These are phyloP conservation scores for Kazachstania viticola DNA, from an alignment of 805 yeast genomes.

Conservation along the genomic window DNA sequence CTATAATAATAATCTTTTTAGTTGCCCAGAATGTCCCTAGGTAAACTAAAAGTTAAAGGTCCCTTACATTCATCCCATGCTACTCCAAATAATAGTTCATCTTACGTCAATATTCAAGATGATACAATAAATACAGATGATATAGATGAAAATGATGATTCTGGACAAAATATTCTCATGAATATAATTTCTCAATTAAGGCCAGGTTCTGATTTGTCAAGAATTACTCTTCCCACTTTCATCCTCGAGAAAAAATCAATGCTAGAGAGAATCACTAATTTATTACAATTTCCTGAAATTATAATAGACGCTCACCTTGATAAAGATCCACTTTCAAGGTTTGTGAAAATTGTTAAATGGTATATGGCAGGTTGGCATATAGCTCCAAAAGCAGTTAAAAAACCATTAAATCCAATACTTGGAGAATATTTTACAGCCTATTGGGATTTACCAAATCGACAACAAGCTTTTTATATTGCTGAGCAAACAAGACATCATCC, in stretches of 20 bases:
- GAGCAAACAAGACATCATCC: slow-evolving; percentile 98
- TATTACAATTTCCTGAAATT: slow-evolving; percentile 67
- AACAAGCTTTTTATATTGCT: slow-evolving; percentile 70
- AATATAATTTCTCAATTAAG: slow-evolving; percentile 88
- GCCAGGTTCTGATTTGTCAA: slow-evolving; percentile 82
- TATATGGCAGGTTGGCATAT: slow-evolving; percentile 95
- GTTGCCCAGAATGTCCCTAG: slow-evolving; percentile 2
- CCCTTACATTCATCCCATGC: background rate
- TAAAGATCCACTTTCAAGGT: slow-evolving; percentile 52
- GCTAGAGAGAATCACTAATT: slow-evolving; percentile 91
- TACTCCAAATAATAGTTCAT: background rate
- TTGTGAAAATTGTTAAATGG: slow-evolving; percentile 71
- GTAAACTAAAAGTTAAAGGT: slow-evolving; percentile 2
- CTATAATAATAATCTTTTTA: background rate
- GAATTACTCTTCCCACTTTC: slow-evolving; percentile 91
- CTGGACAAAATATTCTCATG: slow-evolving; percentile 75
- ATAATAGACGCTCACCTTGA: slow-evolving; percentile 55
- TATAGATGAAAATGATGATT: slow-evolving; percentile 84
- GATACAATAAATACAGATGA: slow-evolving; percentile 41
- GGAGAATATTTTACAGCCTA: slow-evolving; percentile 87
- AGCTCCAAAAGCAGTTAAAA: slow-evolving; percentile 96
- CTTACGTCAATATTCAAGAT: background rate
- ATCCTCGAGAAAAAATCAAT: slow-evolving; percentile 89
- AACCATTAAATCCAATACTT: slow-evolving; percentile 88
- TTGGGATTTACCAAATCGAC: slow-evolving; percentile 75